Base-by-base conservation (phyloP, 192 early-diverging fungal species). In the Physocladia obscura region DNA sequence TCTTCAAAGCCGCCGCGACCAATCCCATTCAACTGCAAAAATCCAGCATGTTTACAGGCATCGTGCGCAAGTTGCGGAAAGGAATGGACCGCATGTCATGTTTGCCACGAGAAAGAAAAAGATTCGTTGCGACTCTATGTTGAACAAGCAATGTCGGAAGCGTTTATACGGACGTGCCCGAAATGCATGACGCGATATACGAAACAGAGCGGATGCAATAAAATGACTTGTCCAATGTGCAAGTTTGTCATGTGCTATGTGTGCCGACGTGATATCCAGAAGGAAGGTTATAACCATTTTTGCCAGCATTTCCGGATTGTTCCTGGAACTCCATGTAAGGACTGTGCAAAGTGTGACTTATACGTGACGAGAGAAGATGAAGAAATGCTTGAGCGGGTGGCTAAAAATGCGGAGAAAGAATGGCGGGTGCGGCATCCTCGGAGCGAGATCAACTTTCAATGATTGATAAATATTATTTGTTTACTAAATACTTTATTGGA, bases 181-280 rank as follows among this genome's bases (percentile, higher is more conserved):
- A 38, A 49, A 2, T 88, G 87, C 67, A 70, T 58, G 31, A 49
- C 87, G 19, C 80, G 82, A 38, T 88, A 84, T 62, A 75, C 75
- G 61, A 87, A 87, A 49, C 64, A 80, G 32, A 76, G 78, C 72
- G 87, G 87, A 0, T 88, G 87, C 73, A 88, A 88, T 76, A 88
- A 88, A 69, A 87, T 88, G 79, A 76, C 74, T 35, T 88, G 87
- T 44, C 63, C 78, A 4, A 81, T 77, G 69, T 87, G 87, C 76
- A 57, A 63, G 31, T 84, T 85, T 68, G 62, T 71, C 3, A 88
- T 88, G 87, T 88, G 87, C 47, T 88, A 88, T 70, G 65, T 87
- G 2, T 88, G 87, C 62, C 72, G 87, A 63, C 80, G 85, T 51
- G 83, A 88, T 52, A 84, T 88, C 58, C 55, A 75, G 2, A 47